Conservation (phyloP, 257 asterid genomes). For the Salvia splendens region DNA sequence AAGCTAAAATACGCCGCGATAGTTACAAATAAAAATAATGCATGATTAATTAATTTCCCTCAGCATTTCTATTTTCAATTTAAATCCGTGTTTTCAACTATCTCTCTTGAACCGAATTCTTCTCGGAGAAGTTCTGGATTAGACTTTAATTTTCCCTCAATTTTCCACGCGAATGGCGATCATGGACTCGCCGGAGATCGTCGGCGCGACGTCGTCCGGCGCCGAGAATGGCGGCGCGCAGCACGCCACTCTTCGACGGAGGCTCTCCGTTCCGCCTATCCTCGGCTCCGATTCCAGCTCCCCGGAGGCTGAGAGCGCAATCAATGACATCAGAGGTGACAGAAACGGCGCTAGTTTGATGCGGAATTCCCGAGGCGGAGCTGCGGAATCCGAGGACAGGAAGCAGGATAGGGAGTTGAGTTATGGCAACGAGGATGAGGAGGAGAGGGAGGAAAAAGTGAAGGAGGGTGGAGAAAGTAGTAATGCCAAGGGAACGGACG, state of each 20-base stretch:
- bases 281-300: conserved; percentile 43
- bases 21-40: background rate
- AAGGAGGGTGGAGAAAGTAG: conserved; percentile 44
- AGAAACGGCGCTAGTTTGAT: conserved; percentile 34
- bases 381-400: conserved; percentile 29
- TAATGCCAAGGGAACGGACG: conserved; percentile 29
- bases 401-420: conserved; percentile 35
- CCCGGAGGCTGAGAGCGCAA: conserved; percentile 35
- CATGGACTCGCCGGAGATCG: conserved; percentile 54
- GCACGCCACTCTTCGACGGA: conserved; percentile 46
- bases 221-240: conserved; percentile 27
- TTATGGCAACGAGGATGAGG: conserved; percentile 34
- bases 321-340: conserved; percentile 30
- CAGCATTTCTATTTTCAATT: background rate
- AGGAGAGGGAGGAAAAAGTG: conserved; percentile 39
- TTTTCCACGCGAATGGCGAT: conserved; percentile 45
- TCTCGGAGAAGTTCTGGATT: conserved; percentile 10
- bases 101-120: conserved; percentile 12
- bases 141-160: background rate
- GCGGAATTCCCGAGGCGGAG: conserved; percentile 31
- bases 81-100: conserved; percentile 10
- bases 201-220: conserved; percentile 38
- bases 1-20: background rate
- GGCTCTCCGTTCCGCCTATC: conserved; percentile 36
- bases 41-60: background rate